Evolutionary conservation across 371 early-diverging fungal genomes (phyloP).

Genomic region (Mortierella sp.): DNA sequence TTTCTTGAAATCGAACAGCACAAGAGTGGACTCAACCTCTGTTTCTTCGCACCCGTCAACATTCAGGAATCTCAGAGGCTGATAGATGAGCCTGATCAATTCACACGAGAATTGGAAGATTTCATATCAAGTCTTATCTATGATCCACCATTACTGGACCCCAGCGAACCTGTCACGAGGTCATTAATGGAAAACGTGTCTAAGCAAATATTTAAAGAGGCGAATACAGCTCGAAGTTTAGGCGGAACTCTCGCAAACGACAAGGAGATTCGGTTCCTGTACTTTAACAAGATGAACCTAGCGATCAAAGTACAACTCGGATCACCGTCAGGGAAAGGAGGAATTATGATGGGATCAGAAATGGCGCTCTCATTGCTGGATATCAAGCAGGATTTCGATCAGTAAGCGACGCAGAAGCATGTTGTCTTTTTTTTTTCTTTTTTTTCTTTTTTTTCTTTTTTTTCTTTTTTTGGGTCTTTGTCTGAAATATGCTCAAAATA

Average conservation of each 20-base stretch:
- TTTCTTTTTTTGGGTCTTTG: not conserved
- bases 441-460: not conserved
- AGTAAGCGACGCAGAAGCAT: constrained; percentile 24
- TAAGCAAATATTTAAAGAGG: constrained; percentile 40
- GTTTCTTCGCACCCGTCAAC: constrained; percentile 37
- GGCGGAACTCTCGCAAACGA: constrained; percentile 39
- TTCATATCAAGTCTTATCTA: constrained; percentile 14
- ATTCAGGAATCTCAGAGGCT: constrained; percentile 22
- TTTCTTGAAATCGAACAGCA: constrained; percentile 21
- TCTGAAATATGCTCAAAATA: not conserved
- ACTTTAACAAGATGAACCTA: constrained; percentile 53
- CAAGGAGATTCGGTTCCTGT: constrained; percentile 54
- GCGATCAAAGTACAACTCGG: constrained; percentile 52
- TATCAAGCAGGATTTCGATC: constrained; percentile 68
- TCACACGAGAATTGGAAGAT: constrained; percentile 39
- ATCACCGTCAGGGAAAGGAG: constrained; percentile 32
- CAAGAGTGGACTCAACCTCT: constrained; percentile 47
- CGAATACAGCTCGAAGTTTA: constrained; percentile 35
- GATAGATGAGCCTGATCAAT: constrained; percentile 38
- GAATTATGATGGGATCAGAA: constrained; percentile 32
- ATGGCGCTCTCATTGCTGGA: constrained; percentile 60
- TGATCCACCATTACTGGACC: constrained; percentile 36
- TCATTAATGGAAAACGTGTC: constrained; percentile 42
- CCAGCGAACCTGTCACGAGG: constrained; percentile 10
- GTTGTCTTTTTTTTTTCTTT: not conserved